Conservation (phyloP, 23 red algal genomes). For the Gracilaria gracilis region DNA sequence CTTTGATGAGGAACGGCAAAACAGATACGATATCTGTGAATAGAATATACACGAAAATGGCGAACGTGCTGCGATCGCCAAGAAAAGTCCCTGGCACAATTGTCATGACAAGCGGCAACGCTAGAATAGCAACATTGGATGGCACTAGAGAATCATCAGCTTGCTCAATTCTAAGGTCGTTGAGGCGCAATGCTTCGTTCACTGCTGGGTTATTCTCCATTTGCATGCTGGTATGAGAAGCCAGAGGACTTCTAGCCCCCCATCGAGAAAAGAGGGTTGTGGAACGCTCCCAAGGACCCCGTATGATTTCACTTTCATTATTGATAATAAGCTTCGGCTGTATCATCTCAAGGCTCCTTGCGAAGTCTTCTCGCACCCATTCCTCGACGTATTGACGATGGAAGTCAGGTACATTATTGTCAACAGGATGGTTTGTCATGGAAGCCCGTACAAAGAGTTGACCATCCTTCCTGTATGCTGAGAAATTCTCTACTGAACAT, state of each 20-base stretch:
- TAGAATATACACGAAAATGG: constrained; percentile 37
- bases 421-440: constrained; percentile 39
- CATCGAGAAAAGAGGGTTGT: constrained; percentile 31
- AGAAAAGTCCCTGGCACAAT: constrained; percentile 37
- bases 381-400: constrained; percentile 31
- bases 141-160: constrained; percentile 43
- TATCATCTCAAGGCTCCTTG: constrained; percentile 16
- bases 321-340: neutral
- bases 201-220: constrained; percentile 16
- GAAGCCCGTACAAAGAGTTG: neutral
- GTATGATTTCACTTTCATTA: neutral
- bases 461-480: constrained; percentile 1
- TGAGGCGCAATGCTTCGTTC: constrained; percentile 24
- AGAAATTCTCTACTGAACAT: constrained; percentile 15
- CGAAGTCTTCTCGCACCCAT: constrained; percentile 19
- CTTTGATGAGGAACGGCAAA: constrained; percentile 56
- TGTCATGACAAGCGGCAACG: constrained; percentile 39
- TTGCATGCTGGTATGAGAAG: constrained; percentile 10
- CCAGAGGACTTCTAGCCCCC: neutral
- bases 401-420: constrained; percentile 41
- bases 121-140: constrained; percentile 61
- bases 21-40: constrained; percentile 40
- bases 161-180: constrained; percentile 4
- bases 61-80: constrained; percentile 9
- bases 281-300: constrained; percentile 21